A percentile compares a stretch with the other conserved stretches of the same genome.
Conservation (phyloP, 305 asterid genomes). For the Ilex paraguariensis region DNA sequence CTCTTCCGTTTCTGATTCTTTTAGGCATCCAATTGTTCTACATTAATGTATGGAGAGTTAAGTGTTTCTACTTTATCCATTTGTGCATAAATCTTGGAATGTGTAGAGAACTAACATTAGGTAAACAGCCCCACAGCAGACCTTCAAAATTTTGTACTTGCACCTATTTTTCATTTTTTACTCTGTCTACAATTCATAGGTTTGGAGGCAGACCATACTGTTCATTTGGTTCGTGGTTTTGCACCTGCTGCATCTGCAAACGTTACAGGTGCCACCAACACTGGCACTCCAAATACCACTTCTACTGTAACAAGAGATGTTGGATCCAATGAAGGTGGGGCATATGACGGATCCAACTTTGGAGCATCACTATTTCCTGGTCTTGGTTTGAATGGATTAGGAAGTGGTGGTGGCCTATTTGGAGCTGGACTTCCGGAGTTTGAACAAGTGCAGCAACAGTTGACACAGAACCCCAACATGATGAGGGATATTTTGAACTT, state of each 20-base stretch:
- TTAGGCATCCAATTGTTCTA: neutral
- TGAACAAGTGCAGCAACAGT: slow-evolving; percentile 42
- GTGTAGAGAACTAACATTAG: neutral
- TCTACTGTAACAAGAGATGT: slow-evolving; percentile 23
- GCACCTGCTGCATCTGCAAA: slow-evolving; percentile 31
- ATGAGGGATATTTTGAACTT: slow-evolving; percentile 41
- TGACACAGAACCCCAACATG: slow-evolving; percentile 42
- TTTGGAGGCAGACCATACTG: slow-evolving; percentile 46
- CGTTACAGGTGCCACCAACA: slow-evolving; percentile 20
- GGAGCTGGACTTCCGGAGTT: slow-evolving; percentile 43
- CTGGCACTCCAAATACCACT: slow-evolving; percentile 25
- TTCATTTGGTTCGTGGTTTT: slow-evolving; percentile 50
- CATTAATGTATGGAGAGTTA: neutral
- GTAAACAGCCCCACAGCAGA: neutral
- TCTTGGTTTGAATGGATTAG: slow-evolving; percentile 31
- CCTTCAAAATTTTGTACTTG: neutral
- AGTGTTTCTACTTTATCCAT: neutral
- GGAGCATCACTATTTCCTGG: slow-evolving; percentile 43
- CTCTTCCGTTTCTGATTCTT: neutral
- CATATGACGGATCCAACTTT: slow-evolving; percentile 32
- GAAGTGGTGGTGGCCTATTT: slow-evolving; percentile 23
- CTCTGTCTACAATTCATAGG: slow-evolving; percentile 20
- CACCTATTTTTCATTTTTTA: neutral
- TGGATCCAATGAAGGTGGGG: slow-evolving; percentile 26
- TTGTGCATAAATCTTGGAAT: neutral